Evolutionary conservation across 352 stramenopile species (phyloP).

Genomic region (Thraustotheca clavata): DNA sequence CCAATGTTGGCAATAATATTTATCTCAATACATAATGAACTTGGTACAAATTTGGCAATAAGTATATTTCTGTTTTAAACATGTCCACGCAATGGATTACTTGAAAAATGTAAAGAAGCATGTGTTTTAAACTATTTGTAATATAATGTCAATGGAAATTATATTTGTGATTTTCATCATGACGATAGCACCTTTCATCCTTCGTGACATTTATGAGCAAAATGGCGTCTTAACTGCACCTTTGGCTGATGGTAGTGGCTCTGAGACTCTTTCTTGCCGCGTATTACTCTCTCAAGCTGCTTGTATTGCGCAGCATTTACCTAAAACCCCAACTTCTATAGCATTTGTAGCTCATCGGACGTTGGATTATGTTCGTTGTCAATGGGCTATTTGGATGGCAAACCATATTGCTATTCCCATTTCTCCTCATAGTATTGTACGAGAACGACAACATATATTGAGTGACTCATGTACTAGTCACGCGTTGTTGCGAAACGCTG

Average conservation of each 20-base stretch:
- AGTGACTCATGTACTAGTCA: conserved; percentile 5
- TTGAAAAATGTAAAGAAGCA: no score
- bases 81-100: no score
- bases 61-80: no score
- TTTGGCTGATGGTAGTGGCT: not conserved
- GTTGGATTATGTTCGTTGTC: conserved; percentile 10
- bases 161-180: no score
- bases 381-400: conserved; percentile 68
- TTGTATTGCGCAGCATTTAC: not conserved
- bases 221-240: not conserved
- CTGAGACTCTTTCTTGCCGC: conserved; percentile 2
- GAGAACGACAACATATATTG: not conserved
- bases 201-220: not conserved
- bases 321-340: conserved; percentile 5
- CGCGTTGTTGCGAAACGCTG: not conserved
- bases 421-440: not conserved
- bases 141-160: conserved; percentile 1
- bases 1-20: no score
- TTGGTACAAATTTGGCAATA: no score
- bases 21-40: no score
- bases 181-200: conserved; percentile 5
- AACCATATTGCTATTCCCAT: conserved; percentile 54
- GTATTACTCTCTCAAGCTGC: conserved; percentile 4
- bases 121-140: no score
- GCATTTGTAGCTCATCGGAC: conserved; percentile 11